Conservation (phyloP, 176 grass and related monocot species). For the Oropetium thomaeum region DNA sequence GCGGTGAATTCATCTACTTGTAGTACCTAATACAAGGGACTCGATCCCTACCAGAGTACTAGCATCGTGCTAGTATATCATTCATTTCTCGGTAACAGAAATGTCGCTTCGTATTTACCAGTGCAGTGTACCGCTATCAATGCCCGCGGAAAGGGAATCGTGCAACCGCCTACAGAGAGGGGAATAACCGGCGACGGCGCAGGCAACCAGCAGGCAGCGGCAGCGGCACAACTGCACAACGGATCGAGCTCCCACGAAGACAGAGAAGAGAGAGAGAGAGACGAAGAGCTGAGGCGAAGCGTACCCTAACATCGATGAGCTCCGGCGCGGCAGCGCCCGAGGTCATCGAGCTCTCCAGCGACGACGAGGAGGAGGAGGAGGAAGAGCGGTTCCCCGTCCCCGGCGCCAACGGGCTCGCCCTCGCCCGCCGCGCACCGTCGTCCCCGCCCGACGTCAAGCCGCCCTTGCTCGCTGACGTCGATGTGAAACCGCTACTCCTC, state of each 20-base stretch:
- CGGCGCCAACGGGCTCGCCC: neutral
- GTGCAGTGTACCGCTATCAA: neutral
- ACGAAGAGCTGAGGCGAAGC: neutral
- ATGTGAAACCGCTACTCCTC: slow-evolving; percentile 37
- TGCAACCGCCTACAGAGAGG: neutral
- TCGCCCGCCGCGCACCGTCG: neutral
- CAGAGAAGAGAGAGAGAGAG: neutral
- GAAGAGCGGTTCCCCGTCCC: neutral
- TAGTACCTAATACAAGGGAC: too few relatives aligned
- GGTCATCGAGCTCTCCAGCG: slow-evolving; percentile 74
- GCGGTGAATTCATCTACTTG: too few relatives aligned
- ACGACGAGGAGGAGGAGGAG: slow-evolving; percentile 35
- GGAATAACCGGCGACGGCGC: too few relatives aligned
- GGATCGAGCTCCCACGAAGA: neutral
- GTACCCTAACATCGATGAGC: slow-evolving; percentile 9
- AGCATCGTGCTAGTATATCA: too few relatives aligned
- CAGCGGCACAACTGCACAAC: too few relatives aligned
- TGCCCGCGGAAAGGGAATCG: neutral
- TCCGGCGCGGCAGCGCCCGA: slow-evolving; percentile 26
- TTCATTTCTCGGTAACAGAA: neutral
- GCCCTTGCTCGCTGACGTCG: slow-evolving; percentile 21
- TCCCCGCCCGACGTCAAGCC: slow-evolving; percentile 47
- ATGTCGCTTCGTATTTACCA: neutral
- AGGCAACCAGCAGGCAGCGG: too few relatives aligned
- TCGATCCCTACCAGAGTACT: too few relatives aligned